Percentiles rank a stretch among this genome's conserved stretches.
Conservation (phyloP, 2,329 filamentous ascomycete genomes). For the Colletotrichum camelliae region DNA sequence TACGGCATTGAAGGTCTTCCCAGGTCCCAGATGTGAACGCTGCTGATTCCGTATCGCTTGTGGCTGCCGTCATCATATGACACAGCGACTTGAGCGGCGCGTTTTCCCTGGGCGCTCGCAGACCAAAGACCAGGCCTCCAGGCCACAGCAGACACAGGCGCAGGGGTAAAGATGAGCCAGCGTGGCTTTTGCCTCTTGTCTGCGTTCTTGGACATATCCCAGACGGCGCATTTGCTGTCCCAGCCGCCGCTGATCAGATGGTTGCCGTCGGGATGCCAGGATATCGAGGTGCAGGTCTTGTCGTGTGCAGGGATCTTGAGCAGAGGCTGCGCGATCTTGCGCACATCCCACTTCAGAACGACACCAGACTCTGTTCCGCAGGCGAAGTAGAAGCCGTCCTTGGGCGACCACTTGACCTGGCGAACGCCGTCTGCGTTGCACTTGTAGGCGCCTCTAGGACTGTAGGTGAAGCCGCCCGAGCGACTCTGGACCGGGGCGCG, state of each 20-base stretch:
- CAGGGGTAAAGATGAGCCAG: conserved; percentile 65
- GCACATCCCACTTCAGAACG: conserved; percentile 69
- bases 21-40: conserved; percentile 73
- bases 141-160: conserved; percentile 62
- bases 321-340: conserved; percentile 57
- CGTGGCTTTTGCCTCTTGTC: conserved; percentile 70
- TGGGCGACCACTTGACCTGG: conserved; percentile 70
- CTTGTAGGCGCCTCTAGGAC: conserved; percentile 46
- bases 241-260: conserved; percentile 68
- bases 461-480: conserved; percentile 53
- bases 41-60: conserved; percentile 59
- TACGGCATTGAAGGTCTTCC: conserved; percentile 70
- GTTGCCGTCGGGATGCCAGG: conserved; percentile 73
- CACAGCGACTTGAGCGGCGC: conserved; percentile 67
- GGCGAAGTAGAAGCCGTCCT: conserved; percentile 65
- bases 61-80: conserved; percentile 63
- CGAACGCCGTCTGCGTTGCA: conserved; percentile 63
- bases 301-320: conserved; percentile 68
- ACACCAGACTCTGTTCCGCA: conserved; percentile 68
- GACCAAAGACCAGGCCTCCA: conserved; percentile 73
- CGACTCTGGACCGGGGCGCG: conserved; percentile 52
- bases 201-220: conserved; percentile 65
- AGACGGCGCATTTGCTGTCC: conserved; percentile 68
- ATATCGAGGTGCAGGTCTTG: conserved; percentile 62
- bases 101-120: conserved; percentile 63